A percentile compares a stretch with the other conserved stretches of the same genome.
These are phyloP conservation scores for Leccinellum rugosiceps DNA, from an alignment of 768 basidiomycete genomes.

Conservation along the genomic window DNA sequence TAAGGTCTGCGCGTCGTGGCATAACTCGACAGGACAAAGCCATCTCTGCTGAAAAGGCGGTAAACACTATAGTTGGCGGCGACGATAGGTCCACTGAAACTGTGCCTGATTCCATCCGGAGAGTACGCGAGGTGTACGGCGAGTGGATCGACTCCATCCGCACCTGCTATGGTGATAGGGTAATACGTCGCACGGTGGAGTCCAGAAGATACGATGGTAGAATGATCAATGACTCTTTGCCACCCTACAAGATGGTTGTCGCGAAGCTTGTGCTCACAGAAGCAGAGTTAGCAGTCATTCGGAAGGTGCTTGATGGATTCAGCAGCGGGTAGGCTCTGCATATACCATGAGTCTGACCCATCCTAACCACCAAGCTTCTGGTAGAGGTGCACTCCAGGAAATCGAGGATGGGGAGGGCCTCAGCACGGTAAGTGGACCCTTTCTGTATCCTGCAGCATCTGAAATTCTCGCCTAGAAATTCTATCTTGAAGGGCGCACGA, in stretches of 20 bases:
- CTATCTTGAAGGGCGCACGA: constrained; percentile 4
- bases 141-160: constrained; percentile 3
- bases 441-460: background rate
- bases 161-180: background rate
- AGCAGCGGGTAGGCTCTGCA: constrained; percentile 4
- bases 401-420: constrained; percentile 3
- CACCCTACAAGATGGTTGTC: background rate
- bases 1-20: too few relatives aligned
- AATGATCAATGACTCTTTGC: constrained; percentile 2
- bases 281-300: background rate
- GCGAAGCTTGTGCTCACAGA: background rate
- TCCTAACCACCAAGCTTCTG: background rate
- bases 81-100: background rate
- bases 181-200: constrained; percentile 3
- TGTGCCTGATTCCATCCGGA: background rate
- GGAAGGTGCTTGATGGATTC: constrained; percentile 1
- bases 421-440: background rate
- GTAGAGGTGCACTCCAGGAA: background rate
- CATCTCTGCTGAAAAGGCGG: too few relatives aligned
- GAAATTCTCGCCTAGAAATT: constrained; percentile 3
- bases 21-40: too few relatives aligned
- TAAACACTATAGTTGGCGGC: background rate
- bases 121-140: background rate
- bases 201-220: constrained; percentile 1
- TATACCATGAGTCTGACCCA: too few relatives aligned